Base-by-base conservation (phyloP, 306 rosid species). In the Luffa acutangula region DNA sequence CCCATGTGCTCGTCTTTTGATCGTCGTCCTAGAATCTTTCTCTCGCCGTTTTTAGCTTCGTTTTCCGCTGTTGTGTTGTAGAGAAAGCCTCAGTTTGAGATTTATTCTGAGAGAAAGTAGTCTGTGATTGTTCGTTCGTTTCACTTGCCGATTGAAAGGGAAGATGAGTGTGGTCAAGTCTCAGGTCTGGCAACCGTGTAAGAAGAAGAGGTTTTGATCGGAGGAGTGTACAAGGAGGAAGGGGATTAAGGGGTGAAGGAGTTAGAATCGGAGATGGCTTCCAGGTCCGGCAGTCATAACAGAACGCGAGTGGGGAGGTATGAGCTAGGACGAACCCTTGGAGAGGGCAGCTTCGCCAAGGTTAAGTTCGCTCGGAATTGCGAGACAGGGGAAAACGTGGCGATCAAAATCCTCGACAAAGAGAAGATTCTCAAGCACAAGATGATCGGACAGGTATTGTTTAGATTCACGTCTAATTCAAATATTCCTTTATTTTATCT, bases 341-440 rank as follows among this genome's bases (percentile, higher is more conserved):
- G 98, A 4, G 97, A 94, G 83, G 98, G 98, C 6, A 94, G 90
- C 90, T 92, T 94, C 60, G 98, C 96, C 0, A 92, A 94, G 87
- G 98, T 94, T 7, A 94, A 94, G 82, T 92, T 88, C 77, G 98
- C 96, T 2, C 84, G 88, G 45, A 87, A 94, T 80, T 77, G 85
- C 0, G 91, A 84, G 73, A 90, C 87, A 0, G 80, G 78, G 1
- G 96, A 94, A 9, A 80, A 85, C 77, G 93, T 90, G 45, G 98
- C 97, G 45, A 92, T 94, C 82, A 94, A 94, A 77, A 87, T 94
- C 75, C 89, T 94, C 34, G 96, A 92, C 65, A 94, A 94, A 63
- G 98, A 92, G 21, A 89, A 90, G 43, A 34, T 94, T 80, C 93
- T 94, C 84, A 94, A 89, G 92, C 97, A 94, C 85, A 94, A 92